phyloP scores from a whole-genome alignment of 768 basidiomycete species.

The Pulveroboletus sp. region DNA sequence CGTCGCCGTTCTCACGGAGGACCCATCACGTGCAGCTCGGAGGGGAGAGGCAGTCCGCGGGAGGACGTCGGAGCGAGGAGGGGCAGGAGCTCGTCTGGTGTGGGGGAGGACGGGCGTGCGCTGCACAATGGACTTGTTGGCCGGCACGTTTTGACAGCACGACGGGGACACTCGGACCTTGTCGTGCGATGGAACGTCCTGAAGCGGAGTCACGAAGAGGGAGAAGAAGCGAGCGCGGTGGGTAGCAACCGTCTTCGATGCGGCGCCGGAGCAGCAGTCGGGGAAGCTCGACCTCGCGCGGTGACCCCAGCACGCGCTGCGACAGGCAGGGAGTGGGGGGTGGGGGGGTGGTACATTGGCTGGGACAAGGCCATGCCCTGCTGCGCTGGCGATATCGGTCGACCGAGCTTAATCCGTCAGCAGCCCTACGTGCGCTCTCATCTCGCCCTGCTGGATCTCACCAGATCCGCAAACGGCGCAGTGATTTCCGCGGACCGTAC shows the following conservation, averaged over 20 bases:
- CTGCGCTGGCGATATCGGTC: not conserved
- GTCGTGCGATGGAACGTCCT: conserved; percentile 7
- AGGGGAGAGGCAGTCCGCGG: too few species aligned
- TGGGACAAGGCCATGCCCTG: too few species aligned
- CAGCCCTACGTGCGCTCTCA: conserved; percentile 3
- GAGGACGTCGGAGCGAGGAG: too few species aligned
- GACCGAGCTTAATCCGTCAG: not conserved
- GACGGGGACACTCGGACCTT: conserved; percentile 1
- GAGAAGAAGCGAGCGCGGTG: conserved; percentile 13
- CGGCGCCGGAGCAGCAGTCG: conserved; percentile 2
- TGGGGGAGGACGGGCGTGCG: too few species aligned
- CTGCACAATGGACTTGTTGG: conserved; percentile 2
- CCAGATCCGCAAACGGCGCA: conserved; percentile 19
- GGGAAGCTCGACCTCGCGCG: too few species aligned
- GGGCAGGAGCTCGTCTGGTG: conserved; percentile 3
- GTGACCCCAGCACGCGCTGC: too few species aligned
- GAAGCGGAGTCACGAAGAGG: conserved; percentile 1
- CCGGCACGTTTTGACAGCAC: conserved; percentile 19
- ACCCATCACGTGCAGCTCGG: too few species aligned
- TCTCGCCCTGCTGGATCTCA: conserved; percentile 23
- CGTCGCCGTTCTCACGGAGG: too few species aligned
- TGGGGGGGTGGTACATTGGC: too few species aligned
- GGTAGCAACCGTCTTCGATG: conserved; percentile 19
- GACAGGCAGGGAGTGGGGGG: too few species aligned
- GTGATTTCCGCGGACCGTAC: conserved; percentile 32